Conservation (phyloP, 208 protist genomes). For the Trypanosoma lewisi region DNA sequence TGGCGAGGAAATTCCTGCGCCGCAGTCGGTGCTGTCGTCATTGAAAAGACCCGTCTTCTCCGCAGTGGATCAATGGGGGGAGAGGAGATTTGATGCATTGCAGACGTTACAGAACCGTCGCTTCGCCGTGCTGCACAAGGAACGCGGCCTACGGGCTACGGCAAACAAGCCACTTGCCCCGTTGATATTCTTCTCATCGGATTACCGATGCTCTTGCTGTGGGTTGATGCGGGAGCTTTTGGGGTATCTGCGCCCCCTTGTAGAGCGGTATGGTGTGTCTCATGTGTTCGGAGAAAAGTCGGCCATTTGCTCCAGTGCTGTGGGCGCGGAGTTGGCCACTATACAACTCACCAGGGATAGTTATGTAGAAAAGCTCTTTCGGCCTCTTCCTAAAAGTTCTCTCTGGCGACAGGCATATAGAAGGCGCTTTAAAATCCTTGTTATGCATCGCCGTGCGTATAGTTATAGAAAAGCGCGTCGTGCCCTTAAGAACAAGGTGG, state of each 20-base stretch:
- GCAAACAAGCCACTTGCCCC: conserved; percentile 10
- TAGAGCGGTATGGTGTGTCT: conserved; percentile 34
- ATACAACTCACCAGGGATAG: conserved; percentile 11
- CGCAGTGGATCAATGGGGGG: conserved; percentile 9
- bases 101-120: conserved; percentile 20
- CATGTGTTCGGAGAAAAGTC: background rate
- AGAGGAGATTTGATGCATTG: background rate
- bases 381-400: background rate
- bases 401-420: background rate
- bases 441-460: conserved; percentile 27
- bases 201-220: conserved; percentile 29
- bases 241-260: conserved; percentile 36
- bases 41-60: conserved; percentile 1
- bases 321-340: background rate
- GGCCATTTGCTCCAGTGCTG: background rate
- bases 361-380: background rate
- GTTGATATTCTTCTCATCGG: conserved; percentile 26
- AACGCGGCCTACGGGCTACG: background rate
- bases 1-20: background rate
- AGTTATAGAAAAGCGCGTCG: background rate
- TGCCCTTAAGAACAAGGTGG: background rate
- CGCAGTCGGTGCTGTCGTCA: too few species aligned
- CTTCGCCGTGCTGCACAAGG: conserved; percentile 6
- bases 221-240: conserved; percentile 34
- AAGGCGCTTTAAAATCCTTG: conserved; percentile 11